Conservation (phyloP, 306 rosid genomes). For the Prunus padus region DNA sequence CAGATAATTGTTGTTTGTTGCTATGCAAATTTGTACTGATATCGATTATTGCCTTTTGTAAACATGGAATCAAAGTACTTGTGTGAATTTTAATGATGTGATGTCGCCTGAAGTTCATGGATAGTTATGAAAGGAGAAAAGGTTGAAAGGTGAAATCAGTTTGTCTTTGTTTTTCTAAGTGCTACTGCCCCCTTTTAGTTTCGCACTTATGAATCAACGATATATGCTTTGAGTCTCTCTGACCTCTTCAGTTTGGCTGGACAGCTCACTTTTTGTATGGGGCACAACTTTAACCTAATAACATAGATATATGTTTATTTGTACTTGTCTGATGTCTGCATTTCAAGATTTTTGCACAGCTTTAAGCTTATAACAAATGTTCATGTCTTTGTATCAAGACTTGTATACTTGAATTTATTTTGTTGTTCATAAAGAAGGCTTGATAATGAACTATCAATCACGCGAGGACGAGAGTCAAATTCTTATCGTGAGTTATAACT, state of each 20-base stretch:
- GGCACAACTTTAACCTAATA: constrained; percentile 8
- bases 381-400: background rate
- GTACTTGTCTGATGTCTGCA: background rate
- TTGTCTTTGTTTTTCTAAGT: constrained; percentile 26
- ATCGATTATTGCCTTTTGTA: background rate
- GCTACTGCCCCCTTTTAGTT: constrained; percentile 35
- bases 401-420: no score
- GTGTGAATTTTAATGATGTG: constrained; percentile 7
- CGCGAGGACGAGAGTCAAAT: no score
- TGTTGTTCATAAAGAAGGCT: no score
- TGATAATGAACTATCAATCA: no score
- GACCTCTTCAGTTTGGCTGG: background rate
- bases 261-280: constrained; percentile 9
- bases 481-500: background rate
- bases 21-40: background rate
- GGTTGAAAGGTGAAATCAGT: background rate
- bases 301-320: background rate
- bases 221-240: background rate
- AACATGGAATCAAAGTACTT: background rate
- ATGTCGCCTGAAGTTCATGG: background rate
- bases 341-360: background rate
- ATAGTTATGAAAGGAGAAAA: constrained; percentile 2
- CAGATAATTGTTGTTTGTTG: background rate
- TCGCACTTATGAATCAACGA: constrained; percentile 30
- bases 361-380: background rate